Evolutionary conservation across 2,329 filamentous ascomycete genomes (phyloP).

Genomic region (Aspergillus candidus): DNA sequence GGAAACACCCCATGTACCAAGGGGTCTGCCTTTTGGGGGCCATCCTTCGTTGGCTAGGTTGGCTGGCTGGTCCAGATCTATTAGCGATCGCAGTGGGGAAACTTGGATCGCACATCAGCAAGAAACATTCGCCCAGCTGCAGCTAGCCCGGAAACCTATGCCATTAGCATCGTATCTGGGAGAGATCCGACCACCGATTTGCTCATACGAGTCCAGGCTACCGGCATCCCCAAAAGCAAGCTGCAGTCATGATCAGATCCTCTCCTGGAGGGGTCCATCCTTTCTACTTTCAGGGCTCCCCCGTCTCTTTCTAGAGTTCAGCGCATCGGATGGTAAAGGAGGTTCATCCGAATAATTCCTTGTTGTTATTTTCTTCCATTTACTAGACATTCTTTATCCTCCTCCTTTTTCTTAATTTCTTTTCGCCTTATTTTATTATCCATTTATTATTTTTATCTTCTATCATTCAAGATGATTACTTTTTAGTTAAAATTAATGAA

Average conservation of each 20-base stretch:
- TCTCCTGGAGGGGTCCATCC: constrained; percentile 10
- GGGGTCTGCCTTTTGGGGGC: too few species aligned
- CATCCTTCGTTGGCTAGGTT: neutral
- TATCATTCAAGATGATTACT: neutral
- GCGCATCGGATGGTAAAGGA: neutral
- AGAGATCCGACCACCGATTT: constrained; percentile 15
- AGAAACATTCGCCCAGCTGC: constrained; percentile 9
- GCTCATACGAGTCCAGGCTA: neutral
- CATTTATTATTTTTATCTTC: neutral
- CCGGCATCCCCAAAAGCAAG: constrained; percentile 9
- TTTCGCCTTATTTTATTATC: too few species aligned
- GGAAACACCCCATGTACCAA: too few species aligned
- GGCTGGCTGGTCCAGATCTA: constrained; percentile 15
- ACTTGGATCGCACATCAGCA: constrained; percentile 15
- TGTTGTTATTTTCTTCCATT: too few species aligned
- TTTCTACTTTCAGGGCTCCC: neutral
- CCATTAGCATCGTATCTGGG: constrained; percentile 17
- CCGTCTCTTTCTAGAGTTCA: neutral
- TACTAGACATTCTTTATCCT: too few species aligned
- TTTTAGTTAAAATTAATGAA: neutral
- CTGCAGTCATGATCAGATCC: constrained; percentile 16
- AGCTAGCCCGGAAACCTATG: constrained; percentile 9
- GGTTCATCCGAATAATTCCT: too few species aligned
- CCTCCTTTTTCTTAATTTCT: too few species aligned
- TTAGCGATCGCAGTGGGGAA: constrained; percentile 19